Base-by-base conservation (phyloP, 768 basidiomycete genomes). In the Mycena crocata region DNA sequence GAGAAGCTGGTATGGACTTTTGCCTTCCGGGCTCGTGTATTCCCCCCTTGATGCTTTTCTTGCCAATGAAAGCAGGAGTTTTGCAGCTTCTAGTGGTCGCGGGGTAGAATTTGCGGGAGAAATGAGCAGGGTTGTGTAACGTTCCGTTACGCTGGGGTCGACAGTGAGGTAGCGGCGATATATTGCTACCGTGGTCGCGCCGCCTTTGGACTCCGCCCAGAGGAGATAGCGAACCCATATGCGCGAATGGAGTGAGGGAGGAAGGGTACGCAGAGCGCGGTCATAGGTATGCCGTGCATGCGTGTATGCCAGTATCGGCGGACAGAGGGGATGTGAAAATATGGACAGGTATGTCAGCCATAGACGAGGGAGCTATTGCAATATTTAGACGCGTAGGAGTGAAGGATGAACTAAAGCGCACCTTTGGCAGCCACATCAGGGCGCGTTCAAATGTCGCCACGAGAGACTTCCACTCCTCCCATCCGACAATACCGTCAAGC, bases 241-340 rank as follows among this genome's bases (percentile, higher is more conserved):
- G 37, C 96, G 91, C 6, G 87, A 87, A 74, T 99, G 98, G 24
- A 98, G 83, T 50, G 95, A 96, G 3, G 96, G 96, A 17, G 96
- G 93, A 10, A 99, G 87, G 1, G 96, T 96, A 56, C 97, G 93
- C 31, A 99, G 79, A 2, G 96, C 94, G 42, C 98, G 90, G 80
- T 99, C 98, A 76, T 93, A 99, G 1, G 96, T 98, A 67, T 91
- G 87, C 24, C 98, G 89, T 21, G 95, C 96, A 80, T 99, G 97
- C 0, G 96, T 93, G 75, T 94, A 85, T 19, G 93, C 91, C 61
- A 99, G 83, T 26, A 87, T 75, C 6, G 96, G 83, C 5, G 98
- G 97, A 75, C 96, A 98, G 55, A 87, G 82, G 1, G 95, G 94
- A 75, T 99, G 98, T 69, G 87, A 87, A 79, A 99, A 93, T 57